phyloP scores from a whole-genome alignment of 768 basidiomycete species.

The Pleurotus giganteus region DNA sequence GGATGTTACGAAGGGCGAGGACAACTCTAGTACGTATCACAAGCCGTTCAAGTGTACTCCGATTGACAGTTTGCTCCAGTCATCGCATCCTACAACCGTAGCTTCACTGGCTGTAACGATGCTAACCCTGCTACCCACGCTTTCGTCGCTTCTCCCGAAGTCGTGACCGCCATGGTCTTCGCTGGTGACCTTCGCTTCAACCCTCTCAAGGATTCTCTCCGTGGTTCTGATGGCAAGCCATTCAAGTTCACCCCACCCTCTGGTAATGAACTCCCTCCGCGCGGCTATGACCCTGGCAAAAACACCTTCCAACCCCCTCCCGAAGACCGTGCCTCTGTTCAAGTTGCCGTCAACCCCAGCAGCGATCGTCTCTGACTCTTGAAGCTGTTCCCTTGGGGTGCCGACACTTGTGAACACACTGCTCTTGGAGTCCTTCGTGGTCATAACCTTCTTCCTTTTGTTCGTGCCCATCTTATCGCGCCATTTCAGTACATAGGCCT shows the following conservation, averaged over 20 bases:
- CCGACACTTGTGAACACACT: no score
- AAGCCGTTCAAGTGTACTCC: no score
- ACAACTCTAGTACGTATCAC: conserved; percentile 80
- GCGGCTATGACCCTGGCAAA: conserved; percentile 95
- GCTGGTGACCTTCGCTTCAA: conserved; percentile 88
- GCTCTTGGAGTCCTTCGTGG: no score
- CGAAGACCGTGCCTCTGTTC: conserved; percentile 73
- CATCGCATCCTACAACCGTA: no score
- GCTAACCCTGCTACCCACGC: conserved; percentile 96
- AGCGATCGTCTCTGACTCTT: conserved; percentile 91
- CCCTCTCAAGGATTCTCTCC: conserved; percentile 89
- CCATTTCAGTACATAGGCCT: no score
- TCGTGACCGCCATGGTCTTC: conserved; percentile 97
- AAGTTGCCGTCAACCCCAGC: conserved; percentile 81
- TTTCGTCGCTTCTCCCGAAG: conserved; percentile 89
- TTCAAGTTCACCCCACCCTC: conserved; percentile 94
- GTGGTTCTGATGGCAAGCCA: conserved; percentile 86
- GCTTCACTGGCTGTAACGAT: no score
- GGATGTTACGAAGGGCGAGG: conserved; percentile 95
- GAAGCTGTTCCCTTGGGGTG: conserved; percentile 86
- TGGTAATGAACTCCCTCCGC: conserved; percentile 91
- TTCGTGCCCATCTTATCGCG: no score
- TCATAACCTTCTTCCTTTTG: no score
- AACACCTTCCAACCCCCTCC: conserved; percentile 98
- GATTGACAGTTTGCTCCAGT: no score